Evolutionary conservation across 2,329 filamentous ascomycete species (phyloP), one percentile per base, ranked within the genome.

Genomic region (Aspergillus pseudoglaucus): DNA sequence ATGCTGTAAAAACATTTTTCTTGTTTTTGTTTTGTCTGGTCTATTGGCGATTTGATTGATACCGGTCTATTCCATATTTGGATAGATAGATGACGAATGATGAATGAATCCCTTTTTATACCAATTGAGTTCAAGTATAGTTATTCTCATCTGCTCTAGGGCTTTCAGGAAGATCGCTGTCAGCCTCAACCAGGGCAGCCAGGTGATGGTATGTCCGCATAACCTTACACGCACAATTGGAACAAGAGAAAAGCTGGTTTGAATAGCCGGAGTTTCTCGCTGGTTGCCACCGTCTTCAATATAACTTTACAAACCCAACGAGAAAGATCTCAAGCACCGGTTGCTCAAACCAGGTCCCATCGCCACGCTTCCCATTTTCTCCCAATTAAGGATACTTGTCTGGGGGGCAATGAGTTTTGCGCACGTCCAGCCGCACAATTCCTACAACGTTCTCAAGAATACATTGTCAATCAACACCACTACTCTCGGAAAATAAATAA

Each of bases 1-100:
- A 67, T 72, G 55, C 62, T 74, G 43, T 74, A 40, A 35, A n/a
- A 12, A 12, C 25, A 12, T 1, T 12, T 30, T 9, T 27, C 10
- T 27, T 27, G 25, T 27, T 27, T 27, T 27, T 27, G 25, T 30
- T 27, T 25, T 25, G 23, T 25, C 25, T 27, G 25, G 25, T 27
- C 9, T 27, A 27, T 27, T 4, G 25, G 25, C 25, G 25, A 30
- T 30, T 30, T 30, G 10, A 30, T 12, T 30, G 25, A 30, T 30
- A 30, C 25, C 25, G 10, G 10, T 12, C 9, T 27, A 27, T 27
- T 27, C 25, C 25, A 30, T 30, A 30, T 30, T 30, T 30, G 25
- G 3, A 30, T 30, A 10, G 25, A 30, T 30, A 30, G 10, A 5
- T 30, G 25, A 30, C 12, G 10, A 30, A 12, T 30, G 25, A 30